Conservation (phyloP, 2,329 filamentous ascomycete genomes). For the Aspergillus sergii region DNA sequence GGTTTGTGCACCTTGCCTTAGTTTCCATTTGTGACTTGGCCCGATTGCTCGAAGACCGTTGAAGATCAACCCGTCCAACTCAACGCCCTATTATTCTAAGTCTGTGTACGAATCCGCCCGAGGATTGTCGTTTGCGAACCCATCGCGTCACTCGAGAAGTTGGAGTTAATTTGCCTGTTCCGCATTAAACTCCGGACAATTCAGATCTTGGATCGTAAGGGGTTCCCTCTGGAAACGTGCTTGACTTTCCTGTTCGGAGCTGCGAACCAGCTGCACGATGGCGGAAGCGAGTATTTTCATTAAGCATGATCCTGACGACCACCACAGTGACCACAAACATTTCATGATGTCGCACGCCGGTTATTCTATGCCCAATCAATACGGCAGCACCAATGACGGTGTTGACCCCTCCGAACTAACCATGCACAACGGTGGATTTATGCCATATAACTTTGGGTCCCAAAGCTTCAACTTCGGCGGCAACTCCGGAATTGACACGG, state of each 20-base stretch:
- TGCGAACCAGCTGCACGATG: conserved; percentile 43
- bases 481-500: conserved; percentile 79
- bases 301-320: conserved; percentile 69
- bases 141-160: background rate
- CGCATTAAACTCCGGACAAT: conserved; percentile 1
- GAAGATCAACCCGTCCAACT: background rate
- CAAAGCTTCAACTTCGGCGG: conserved; percentile 71
- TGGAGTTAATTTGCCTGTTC: background rate
- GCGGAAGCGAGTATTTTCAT: conserved; percentile 63
- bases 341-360: conserved; percentile 54
- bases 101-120: background rate
- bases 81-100: background rate
- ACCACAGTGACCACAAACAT: conserved; percentile 54
- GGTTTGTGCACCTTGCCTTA: background rate
- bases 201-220: conserved; percentile 23
- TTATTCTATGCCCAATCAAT: conserved; percentile 58
- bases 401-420: conserved; percentile 86
- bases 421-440: conserved; percentile 60
- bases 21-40: background rate
- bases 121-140: background rate
- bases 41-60: background rate
- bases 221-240: conserved; percentile 16
- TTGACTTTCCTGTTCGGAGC: conserved; percentile 13
- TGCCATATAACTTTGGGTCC: conserved; percentile 61
- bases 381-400: conserved; percentile 57